These are phyloP conservation scores for Claviceps digitariae DNA, from an alignment of 2,329 filamentous ascomycete genomes.

Conservation along the genomic window DNA sequence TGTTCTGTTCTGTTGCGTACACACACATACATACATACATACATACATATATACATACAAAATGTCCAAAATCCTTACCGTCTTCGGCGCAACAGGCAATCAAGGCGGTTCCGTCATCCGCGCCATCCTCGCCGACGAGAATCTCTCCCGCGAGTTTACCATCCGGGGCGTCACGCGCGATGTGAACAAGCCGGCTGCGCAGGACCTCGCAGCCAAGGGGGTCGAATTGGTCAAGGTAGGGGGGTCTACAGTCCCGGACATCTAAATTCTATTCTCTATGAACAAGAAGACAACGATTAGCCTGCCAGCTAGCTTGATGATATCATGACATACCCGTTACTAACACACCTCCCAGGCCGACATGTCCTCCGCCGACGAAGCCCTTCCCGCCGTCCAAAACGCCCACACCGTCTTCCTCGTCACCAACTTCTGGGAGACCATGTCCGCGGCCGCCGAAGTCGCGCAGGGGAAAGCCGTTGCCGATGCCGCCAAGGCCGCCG, in stretches of 20 bases:
- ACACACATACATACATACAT: no score
- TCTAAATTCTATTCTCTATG: no score
- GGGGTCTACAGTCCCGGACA: no score
- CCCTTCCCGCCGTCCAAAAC: conserved; percentile 24
- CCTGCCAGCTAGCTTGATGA: no score
- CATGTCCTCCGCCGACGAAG: conserved; percentile 22
- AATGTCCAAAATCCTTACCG: conserved; percentile 22
- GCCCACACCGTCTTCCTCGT: conserved; percentile 30
- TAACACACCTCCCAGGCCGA: conserved; percentile 20
- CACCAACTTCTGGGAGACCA: conserved; percentile 25
- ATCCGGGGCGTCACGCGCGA: conserved; percentile 36
- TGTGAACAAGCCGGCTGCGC: conserved; percentile 23
- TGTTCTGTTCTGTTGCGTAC: no score
- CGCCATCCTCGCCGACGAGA: conserved; percentile 30
- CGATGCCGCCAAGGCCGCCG: conserved; percentile 29
- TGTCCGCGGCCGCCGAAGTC: conserved; percentile 21
- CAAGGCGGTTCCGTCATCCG: conserved; percentile 35
- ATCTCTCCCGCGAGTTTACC: conserved; percentile 28
- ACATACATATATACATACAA: no score
- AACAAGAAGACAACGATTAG: no score
- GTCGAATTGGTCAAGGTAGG: conserved; percentile 25
- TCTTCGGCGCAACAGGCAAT: conserved; percentile 36
- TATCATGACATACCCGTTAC: no score
- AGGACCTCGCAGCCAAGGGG: conserved; percentile 24
- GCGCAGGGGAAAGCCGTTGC: conserved; percentile 31